Conservation (phyloP, 805 yeast species). For the Metschnikowia drakensbergensis region DNA sequence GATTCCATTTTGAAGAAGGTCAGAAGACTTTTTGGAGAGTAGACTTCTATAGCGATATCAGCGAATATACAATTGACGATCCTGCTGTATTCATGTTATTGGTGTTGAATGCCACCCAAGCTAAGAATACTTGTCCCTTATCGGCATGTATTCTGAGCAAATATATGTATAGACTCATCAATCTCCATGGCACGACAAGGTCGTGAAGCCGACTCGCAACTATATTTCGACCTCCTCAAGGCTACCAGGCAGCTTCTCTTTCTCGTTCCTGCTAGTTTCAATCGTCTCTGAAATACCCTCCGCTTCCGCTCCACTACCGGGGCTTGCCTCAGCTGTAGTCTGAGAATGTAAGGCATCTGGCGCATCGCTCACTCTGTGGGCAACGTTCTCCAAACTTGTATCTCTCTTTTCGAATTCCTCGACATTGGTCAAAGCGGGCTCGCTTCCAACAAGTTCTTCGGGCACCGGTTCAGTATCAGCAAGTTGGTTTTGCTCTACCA, state of each 20-base stretch:
- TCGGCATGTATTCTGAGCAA: too few relatives aligned
- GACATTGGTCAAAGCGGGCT: not conserved
- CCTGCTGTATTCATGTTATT: too few relatives aligned
- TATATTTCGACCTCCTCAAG: conserved; percentile 14
- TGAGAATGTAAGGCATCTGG: not conserved
- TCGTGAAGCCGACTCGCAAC: conserved; percentile 7
- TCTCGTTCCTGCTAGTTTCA: conserved; percentile 6
- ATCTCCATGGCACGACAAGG: not conserved
- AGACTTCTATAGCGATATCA: conserved; percentile 11
- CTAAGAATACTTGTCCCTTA: too few relatives aligned
- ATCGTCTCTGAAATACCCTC: not conserved
- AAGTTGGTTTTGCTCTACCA: not conserved
- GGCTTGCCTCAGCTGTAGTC: not conserved
- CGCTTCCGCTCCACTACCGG: not conserved
- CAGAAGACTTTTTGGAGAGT: conserved; percentile 92
- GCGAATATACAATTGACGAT: not conserved
- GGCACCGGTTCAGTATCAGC: conserved; percentile 13
- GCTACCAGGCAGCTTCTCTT: conserved; percentile 13
- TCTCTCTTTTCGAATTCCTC: not conserved
- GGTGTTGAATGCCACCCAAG: too few relatives aligned
- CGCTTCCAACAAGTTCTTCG: not conserved
- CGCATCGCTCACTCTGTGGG: not conserved
- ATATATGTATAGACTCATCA: not conserved
- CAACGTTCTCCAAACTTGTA: conserved; percentile 2
- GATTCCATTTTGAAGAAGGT: conserved; percentile 93